phyloP scores from a whole-genome alignment of 345 rosid species.

The Eutrema yunnanense region DNA sequence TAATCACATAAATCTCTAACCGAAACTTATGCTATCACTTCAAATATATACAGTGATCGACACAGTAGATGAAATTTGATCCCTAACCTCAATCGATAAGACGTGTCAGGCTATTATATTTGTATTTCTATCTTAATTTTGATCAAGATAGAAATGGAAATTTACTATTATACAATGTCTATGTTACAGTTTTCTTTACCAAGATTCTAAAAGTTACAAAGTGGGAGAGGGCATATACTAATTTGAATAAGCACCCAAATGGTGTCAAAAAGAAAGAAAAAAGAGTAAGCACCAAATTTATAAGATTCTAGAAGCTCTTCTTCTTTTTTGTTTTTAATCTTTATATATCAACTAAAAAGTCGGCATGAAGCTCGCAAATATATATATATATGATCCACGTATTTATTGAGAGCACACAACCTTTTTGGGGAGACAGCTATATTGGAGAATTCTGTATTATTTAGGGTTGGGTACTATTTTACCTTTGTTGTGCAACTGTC shows the following conservation, averaged over 20 bases:
- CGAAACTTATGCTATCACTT: background rate
- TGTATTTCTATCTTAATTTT: background rate
- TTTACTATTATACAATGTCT: background rate
- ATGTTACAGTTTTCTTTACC: background rate
- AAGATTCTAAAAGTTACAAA: slow-evolving; percentile 3
- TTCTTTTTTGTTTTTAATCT: background rate
- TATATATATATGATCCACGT: slow-evolving; percentile 17
- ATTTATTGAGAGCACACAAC: background rate
- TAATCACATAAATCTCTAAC: background rate
- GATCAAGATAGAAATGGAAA: background rate
- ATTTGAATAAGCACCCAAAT: no score
- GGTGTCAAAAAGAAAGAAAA: no score
- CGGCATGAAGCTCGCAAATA: slow-evolving; percentile 23
- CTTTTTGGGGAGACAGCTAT: background rate
- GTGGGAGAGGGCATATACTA: slow-evolving; percentile 10
- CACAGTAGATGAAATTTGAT: background rate
- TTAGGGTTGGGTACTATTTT: slow-evolving; percentile 9
- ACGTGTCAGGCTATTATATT: background rate
- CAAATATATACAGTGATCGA: background rate
- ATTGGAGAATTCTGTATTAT: background rate
- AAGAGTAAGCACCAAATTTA: background rate
- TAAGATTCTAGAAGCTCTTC: slow-evolving; percentile 8
- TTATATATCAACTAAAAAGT: slow-evolving; percentile 6
- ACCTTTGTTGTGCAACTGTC: slow-evolving; percentile 3
- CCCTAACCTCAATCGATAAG: background rate